phyloP scores from a whole-genome alignment of 768 basidiomycete species.

The Termitomyces heimii region DNA sequence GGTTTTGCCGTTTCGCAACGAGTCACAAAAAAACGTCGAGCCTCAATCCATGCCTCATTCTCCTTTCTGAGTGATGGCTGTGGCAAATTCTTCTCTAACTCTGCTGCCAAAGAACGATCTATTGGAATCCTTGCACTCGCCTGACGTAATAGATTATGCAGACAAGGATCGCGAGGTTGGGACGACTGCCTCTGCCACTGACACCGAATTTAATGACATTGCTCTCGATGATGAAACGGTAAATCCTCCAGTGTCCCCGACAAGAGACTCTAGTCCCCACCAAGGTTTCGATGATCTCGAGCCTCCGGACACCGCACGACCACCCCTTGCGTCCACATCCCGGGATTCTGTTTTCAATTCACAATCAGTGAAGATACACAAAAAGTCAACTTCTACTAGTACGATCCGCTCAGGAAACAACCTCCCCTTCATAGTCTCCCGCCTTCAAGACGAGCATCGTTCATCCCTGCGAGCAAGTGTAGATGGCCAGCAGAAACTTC shows the following conservation, averaged over 20 bases:
- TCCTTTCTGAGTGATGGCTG: conserved; percentile 14
- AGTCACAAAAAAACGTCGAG: conserved; percentile 4
- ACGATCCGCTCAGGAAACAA: conserved; percentile 49
- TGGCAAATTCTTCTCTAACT: conserved; percentile 8
- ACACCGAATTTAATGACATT: conserved; percentile 63
- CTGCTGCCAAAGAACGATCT: conserved; percentile 15
- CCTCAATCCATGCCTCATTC: conserved; percentile 9
- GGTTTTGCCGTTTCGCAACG: conserved; percentile 9
- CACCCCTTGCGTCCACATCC: conserved; percentile 1
- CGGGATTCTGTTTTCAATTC: conserved; percentile 14
- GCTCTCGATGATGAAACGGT: conserved; percentile 42
- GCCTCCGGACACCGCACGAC: conserved; percentile 12
- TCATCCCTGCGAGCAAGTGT: conserved; percentile 40
- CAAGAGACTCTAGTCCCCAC: conserved; percentile 14
- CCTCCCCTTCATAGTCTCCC: conserved; percentile 48
- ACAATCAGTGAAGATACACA: conserved; percentile 33
- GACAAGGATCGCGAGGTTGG: conserved; percentile 30
- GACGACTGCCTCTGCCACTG: conserved; percentile 25
- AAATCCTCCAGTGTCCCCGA: conserved; percentile 32
- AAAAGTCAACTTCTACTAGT: conserved; percentile 56
- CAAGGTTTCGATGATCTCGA: conserved; percentile 8
- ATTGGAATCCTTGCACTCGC: conserved; percentile 48
- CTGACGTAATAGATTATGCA: conserved; percentile 27
- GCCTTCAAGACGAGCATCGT: conserved; percentile 39
- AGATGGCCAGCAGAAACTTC: conserved; percentile 65